phyloP scores from a whole-genome alignment of 1,284 basidiomycete genomes.

The Volvariella surrecta region DNA sequence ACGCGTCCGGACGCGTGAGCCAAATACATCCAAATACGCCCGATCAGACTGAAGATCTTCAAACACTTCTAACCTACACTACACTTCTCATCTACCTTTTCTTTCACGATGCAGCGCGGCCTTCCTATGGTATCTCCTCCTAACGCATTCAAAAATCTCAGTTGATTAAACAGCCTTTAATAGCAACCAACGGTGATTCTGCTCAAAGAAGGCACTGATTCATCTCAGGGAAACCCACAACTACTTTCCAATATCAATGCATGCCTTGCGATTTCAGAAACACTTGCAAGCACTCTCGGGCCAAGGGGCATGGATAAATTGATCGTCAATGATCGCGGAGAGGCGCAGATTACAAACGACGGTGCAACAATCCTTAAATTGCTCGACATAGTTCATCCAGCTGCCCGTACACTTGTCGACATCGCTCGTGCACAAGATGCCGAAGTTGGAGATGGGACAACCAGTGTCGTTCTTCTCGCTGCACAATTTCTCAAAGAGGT shows the following conservation, averaged over 20 bases:
- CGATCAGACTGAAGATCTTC: conserved; percentile 3
- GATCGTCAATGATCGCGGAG: conserved; percentile 85
- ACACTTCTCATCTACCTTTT: conserved; percentile 11
- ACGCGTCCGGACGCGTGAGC: conserved; percentile 20
- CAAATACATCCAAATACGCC: conserved; percentile 24
- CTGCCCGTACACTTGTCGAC: conserved; percentile 93
- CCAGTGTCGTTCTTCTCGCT: conserved; percentile 89
- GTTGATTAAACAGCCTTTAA: conserved; percentile 13
- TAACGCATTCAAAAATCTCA: background rate
- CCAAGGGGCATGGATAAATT: conserved; percentile 99
- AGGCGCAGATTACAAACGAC: conserved; percentile 98
- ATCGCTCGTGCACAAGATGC: conserved; percentile 98
- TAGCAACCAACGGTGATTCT: conserved; percentile 95
- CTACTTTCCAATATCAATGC: conserved; percentile 95
- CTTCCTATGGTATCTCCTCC: conserved; percentile 45
- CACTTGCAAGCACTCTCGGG: conserved; percentile 91
- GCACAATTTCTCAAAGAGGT: conserved; percentile 95
- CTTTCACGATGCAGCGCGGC: conserved; percentile 61
- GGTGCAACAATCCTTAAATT: conserved; percentile 97
- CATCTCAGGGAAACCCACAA: conserved; percentile 92
- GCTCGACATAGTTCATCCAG: conserved; percentile 96
- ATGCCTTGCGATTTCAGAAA: conserved; percentile 86
- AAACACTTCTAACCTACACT: conserved; percentile 12
- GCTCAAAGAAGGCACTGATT: conserved; percentile 92
- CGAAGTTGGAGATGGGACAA: conserved; percentile 98